phyloP scores from a whole-genome alignment of 257 asterid species.

The Avicennia marina region DNA sequence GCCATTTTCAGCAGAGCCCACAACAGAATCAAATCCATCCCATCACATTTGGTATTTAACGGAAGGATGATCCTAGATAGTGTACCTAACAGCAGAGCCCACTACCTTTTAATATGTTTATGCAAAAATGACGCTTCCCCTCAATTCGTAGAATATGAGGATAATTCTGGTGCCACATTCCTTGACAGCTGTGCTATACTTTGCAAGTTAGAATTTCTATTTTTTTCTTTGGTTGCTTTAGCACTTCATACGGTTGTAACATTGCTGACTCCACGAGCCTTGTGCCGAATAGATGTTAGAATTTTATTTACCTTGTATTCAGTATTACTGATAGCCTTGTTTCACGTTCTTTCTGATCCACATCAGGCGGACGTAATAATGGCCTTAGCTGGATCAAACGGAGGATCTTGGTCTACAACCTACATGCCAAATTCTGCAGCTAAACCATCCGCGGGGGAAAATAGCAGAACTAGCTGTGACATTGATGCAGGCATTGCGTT shows the following conservation, averaged over 20 bases:
- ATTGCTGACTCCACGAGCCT: no score
- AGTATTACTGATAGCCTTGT: neutral
- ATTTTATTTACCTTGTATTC: neutral
- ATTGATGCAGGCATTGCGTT: conserved; percentile 32
- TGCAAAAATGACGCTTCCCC: no score
- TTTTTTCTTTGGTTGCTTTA: no score
- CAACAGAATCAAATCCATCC: neutral
- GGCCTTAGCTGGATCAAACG: conserved; percentile 82
- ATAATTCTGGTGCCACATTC: no score
- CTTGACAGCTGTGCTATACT: no score
- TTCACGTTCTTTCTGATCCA: conserved; percentile 8
- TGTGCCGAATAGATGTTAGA: no score
- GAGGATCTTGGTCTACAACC: conserved; percentile 89
- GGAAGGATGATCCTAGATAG: neutral
- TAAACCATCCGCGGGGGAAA: conserved; percentile 45
- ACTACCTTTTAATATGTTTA: no score
- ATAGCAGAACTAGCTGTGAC: conserved; percentile 23
- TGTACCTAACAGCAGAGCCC: neutral
- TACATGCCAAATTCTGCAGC: conserved; percentile 37
- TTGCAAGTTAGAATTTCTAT: no score
- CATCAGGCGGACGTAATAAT: conserved; percentile 86
- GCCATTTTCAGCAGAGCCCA: neutral
- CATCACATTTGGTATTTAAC: neutral
- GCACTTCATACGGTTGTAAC: no score
- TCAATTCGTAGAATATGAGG: no score